Percentiles rank a stretch among this genome's conserved stretches.
Evolutionary conservation across 2,329 filamentous ascomycete genomes (phyloP).

Genomic region (Ophiostoma perfectum): DNA sequence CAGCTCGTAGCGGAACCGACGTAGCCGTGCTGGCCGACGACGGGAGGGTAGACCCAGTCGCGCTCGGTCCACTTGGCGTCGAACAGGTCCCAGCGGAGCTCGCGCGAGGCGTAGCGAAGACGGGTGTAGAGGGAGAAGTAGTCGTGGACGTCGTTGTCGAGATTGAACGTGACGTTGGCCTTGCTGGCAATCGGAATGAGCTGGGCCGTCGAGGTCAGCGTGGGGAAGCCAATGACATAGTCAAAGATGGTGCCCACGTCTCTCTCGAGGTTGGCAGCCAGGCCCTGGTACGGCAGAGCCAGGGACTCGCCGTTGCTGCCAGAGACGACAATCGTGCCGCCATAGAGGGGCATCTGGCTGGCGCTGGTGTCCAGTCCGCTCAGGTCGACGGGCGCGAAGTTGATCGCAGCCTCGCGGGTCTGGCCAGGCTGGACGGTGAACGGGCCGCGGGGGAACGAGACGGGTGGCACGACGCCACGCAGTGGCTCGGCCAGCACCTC

Average conservation of each 20-base stretch:
- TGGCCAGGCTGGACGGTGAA: conserved; percentile 30
- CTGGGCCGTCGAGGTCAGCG: neutral
- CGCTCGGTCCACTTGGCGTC: conserved; percentile 27
- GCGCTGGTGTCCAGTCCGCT: neutral
- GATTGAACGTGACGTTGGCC: conserved; percentile 28
- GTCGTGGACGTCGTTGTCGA: conserved; percentile 28
- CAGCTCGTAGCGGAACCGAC: conserved; percentile 27
- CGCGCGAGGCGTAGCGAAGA: conserved; percentile 21
- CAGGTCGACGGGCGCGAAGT: neutral
- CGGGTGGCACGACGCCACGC: conserved; percentile 10
- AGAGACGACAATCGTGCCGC: neutral
- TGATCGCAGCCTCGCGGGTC: conserved; percentile 25
- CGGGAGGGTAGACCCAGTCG: conserved; percentile 30
- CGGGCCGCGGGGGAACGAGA: conserved; percentile 20
- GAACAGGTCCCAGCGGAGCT: conserved; percentile 33
- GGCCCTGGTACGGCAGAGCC: neutral
- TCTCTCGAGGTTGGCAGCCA: neutral
- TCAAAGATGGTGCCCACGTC: conserved; percentile 26
- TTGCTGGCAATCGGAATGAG: neutral
- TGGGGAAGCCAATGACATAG: conserved; percentile 14
- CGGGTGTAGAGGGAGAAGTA: conserved; percentile 31
- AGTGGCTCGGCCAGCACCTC: conserved; percentile 16
- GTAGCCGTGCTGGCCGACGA: conserved; percentile 27
- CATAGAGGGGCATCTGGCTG: neutral
- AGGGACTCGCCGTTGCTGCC: neutral